Percentiles rank a stretch among this genome's conserved stretches.
phyloP scores from a whole-genome alignment of 768 basidiomycete species.

The Leccinum longicurvipes region DNA sequence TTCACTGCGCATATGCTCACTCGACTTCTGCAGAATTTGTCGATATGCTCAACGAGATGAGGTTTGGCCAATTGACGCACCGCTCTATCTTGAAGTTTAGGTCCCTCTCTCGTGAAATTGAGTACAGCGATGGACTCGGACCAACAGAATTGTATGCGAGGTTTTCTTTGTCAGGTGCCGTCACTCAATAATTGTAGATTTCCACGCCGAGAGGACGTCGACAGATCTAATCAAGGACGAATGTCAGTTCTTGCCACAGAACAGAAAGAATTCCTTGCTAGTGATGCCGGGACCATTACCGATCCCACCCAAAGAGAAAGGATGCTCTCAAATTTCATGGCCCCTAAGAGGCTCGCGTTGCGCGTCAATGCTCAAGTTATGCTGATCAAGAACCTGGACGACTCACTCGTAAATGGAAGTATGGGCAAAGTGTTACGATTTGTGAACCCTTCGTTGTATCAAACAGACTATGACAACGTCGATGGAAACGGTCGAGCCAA shows the following conservation, averaged over 20 bases:
- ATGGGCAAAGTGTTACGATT: constrained; percentile 86
- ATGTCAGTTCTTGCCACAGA: constrained; percentile 59
- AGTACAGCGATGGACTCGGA: constrained; percentile 76
- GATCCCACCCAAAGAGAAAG: constrained; percentile 64
- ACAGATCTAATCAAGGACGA: constrained; percentile 71
- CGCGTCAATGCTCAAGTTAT: constrained; percentile 87
- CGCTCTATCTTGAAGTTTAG: constrained; percentile 71
- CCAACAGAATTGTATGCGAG: constrained; percentile 83
- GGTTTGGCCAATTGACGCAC: constrained; percentile 70
- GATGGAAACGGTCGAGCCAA: constrained; percentile 35
- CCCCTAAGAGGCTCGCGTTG: constrained; percentile 62
- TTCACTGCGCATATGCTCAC: neutral
- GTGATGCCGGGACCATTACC: constrained; percentile 59
- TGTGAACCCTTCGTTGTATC: constrained; percentile 47
- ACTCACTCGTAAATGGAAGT: constrained; percentile 89
- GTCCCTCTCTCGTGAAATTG: constrained; percentile 62
- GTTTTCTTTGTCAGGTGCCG: neutral
- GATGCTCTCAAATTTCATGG: constrained; percentile 90
- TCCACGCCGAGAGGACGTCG: constrained; percentile 89
- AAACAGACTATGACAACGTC: constrained; percentile 39
- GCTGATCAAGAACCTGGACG: constrained; percentile 93
- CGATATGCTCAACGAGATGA: constrained; percentile 98
- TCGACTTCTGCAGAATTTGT: constrained; percentile 66
- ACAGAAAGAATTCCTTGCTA: constrained; percentile 48
- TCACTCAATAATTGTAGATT: constrained; percentile 51